Evolutionary conservation across 257 asterid species (phyloP), one percentile per base, ranked within the genome.

Genomic region (Solanum paucissectum): DNA sequence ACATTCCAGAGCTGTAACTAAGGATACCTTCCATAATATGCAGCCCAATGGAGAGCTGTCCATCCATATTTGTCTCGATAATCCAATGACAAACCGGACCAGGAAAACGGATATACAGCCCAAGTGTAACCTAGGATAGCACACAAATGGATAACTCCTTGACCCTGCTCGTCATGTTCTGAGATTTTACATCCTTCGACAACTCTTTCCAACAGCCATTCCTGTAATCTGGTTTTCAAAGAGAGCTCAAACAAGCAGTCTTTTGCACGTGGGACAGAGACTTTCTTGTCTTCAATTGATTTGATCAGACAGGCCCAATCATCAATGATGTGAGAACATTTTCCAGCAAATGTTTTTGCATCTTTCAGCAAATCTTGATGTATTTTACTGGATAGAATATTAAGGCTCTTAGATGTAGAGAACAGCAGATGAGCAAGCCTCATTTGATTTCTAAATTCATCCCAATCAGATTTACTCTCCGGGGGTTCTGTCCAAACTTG

Each of bases 31-130:
- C 99, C 99, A 90, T 89, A 90, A 93, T 88, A 93, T 49, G 99
- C 99, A 85, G 99, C 99, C 98, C 98, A 96, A 86, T 97, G 99
- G 89, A 97, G 93, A 83, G 99, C 98, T 12, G 99, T 96, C 99
- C 99, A 95, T 85, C 99, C 99, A 87, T 40, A 88, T 90, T 95
- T 97, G 91, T 97, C 99, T 88, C 99, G 94, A 88, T 94, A 96
- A 93, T 97, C 98, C 91, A 97, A 55, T 6, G 99, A 95, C 87
- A 96, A 89, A 55, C 98, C 98, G 32, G 99, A 93, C 91, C 93
- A 94, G 27, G 96, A 92, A 88, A 89, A 97, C 9, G 93, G 99
- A 90, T 92, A 89, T 83, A 96, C 93, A 85, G 95, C 96, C 99
- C 99, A 97, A 25, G 97, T 91, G 91, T 97, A 97, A 82, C 96